These are phyloP conservation scores for Phoma sp. DNA, from an alignment of 2,329 filamentous ascomycete genomes.

Conservation along the genomic window DNA sequence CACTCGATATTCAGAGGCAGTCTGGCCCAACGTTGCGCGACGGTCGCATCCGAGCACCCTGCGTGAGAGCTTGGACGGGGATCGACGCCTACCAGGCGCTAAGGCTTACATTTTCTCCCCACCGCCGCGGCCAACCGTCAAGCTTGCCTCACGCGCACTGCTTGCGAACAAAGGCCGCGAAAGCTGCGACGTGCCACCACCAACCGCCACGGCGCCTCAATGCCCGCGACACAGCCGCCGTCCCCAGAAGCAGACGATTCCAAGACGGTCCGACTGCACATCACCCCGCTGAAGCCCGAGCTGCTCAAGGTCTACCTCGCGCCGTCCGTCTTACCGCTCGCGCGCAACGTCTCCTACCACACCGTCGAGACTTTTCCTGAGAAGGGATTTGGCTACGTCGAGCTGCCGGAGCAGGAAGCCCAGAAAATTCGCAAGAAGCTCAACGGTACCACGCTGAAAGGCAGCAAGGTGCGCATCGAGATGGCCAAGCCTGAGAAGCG, in stretches of 20 bases:
- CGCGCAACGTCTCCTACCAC: conserved; percentile 88
- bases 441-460: conserved; percentile 83
- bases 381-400: conserved; percentile 86
- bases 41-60: neutral
- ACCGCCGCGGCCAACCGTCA: conserved; percentile 19
- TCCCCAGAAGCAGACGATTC: conserved; percentile 26
- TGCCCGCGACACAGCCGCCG: conserved; percentile 42
- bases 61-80: neutral
- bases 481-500: conserved; percentile 72
- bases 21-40: no score
- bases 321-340: conserved; percentile 67
- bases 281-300: conserved; percentile 80
- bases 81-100: conserved; percentile 30
- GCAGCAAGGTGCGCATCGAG: conserved; percentile 83
- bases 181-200: neutral
- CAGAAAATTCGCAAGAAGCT: conserved; percentile 92
- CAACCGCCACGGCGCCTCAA: conserved; percentile 33
- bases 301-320: conserved; percentile 76
- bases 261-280: conserved; percentile 70
- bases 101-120: conserved; percentile 43
- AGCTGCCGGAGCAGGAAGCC: conserved; percentile 79
- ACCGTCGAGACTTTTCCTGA: conserved; percentile 86
- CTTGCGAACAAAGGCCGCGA: conserved; percentile 3
- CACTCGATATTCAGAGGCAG: no score
- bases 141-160: neutral